Conservation (phyloP, 371 early-diverging fungal genomes). For the Gilbertella persicaria region DNA sequence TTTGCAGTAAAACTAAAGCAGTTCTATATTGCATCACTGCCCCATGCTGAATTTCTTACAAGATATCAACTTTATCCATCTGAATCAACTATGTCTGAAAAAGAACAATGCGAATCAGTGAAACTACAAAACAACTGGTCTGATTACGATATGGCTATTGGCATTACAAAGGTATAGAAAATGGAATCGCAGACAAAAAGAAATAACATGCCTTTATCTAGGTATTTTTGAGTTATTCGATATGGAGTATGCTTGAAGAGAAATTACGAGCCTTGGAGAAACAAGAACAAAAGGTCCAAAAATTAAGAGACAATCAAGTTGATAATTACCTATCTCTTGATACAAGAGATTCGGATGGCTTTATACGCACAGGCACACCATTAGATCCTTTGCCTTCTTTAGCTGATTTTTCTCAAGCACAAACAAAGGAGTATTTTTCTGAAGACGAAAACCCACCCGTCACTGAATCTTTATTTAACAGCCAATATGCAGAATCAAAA, state of each 20-base stretch:
- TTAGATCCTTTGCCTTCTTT: too few relatives aligned
- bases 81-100: not conserved
- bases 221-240: constrained; percentile 70
- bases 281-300: constrained; percentile 31
- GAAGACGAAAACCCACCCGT: too few relatives aligned
- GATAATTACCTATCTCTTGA: too few relatives aligned
- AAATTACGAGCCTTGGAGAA: constrained; percentile 50
- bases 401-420: too few relatives aligned
- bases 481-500: constrained; percentile 9
- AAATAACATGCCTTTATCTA: constrained; percentile 18
- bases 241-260: constrained; percentile 74
- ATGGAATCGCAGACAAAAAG: not conserved
- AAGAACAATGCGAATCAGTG: constrained; percentile 37
- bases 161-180: constrained; percentile 49
- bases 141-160: constrained; percentile 63
- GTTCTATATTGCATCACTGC: constrained; percentile 51
- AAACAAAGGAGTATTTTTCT: too few relatives aligned
- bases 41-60: constrained; percentile 55
- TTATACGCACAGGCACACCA: not conserved
- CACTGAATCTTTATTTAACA: not conserved
- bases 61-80: constrained; percentile 60
- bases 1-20: constrained; percentile 49
- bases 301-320: constrained; percentile 7
- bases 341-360: too few relatives aligned
- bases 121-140: constrained; percentile 51